Percentiles rank a stretch among this genome's conserved stretches.
phyloP scores from a whole-genome alignment of 208 protist genomes.

The Leishmania guyanensis region DNA sequence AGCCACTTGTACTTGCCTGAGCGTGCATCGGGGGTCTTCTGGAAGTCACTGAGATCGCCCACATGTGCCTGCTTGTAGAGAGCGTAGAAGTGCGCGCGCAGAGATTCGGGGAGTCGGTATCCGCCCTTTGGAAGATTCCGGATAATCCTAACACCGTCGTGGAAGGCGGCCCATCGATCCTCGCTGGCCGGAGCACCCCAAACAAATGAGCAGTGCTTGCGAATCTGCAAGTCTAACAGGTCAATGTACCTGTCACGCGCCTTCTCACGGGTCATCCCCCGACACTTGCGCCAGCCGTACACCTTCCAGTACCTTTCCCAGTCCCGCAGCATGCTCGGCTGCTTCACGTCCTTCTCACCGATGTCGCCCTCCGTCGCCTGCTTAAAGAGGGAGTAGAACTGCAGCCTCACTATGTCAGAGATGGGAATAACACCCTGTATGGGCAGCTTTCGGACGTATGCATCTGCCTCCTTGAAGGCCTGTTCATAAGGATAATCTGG shows the following conservation, averaged over 20 bases:
- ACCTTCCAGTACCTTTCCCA: conserved; percentile 89
- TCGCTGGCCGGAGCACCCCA: conserved; percentile 29
- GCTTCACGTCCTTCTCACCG: conserved; percentile 59
- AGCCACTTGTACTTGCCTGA: conserved; percentile 73
- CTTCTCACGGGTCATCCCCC: conserved; percentile 86
- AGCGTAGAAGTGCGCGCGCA: conserved; percentile 84
- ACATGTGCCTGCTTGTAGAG: conserved; percentile 87
- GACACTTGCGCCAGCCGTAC: conserved; percentile 85
- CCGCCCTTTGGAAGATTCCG: conserved; percentile 61
- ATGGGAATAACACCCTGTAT: conserved; percentile 68
- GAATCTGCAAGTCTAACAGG: conserved; percentile 35
- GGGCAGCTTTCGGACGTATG: conserved; percentile 67
- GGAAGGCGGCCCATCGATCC: conserved; percentile 51
- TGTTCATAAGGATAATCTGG: conserved; percentile 31
- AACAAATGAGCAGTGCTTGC: conserved; percentile 29
- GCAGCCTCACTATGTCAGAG: conserved; percentile 82
- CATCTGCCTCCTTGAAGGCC: conserved; percentile 56
- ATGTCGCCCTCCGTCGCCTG: conserved; percentile 85
- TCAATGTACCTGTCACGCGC: conserved; percentile 90
- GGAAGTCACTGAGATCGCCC: conserved; percentile 76
- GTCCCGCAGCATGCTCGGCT: conserved; percentile 38
- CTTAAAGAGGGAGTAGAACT: conserved; percentile 90
- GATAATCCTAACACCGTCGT: conserved; percentile 53
- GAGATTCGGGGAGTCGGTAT: conserved; percentile 70
- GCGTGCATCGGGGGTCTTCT: conserved; percentile 49